phyloP scores from a whole-genome alignment of 257 asterid species.

The Solanum ahanhuiri region DNA sequence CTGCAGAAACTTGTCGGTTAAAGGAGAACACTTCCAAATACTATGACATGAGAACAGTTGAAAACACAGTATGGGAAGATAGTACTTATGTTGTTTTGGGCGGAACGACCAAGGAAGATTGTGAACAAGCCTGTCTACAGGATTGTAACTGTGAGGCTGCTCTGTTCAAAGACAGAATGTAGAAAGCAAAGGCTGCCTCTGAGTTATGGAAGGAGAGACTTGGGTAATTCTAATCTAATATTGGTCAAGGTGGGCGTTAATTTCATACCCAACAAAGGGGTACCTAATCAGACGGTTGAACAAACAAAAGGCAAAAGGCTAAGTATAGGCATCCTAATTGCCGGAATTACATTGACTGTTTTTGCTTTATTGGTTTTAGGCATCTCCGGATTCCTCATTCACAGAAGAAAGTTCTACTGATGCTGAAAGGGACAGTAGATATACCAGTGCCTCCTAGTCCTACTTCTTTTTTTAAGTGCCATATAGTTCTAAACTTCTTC shows the following conservation, averaged over 20 bases:
- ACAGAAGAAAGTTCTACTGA: constrained; percentile 25
- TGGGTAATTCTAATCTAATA: constrained; percentile 2
- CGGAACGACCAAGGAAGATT: constrained; percentile 8
- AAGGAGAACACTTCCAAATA: too few species aligned
- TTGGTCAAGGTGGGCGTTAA: constrained; percentile 15
- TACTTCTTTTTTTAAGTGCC: constrained; percentile 19
- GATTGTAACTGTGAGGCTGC: constrained; percentile 50
- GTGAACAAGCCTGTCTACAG: constrained; percentile 24
- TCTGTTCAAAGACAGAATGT: constrained; percentile 17
- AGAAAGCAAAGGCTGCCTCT: constrained; percentile 41
- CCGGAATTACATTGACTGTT: constrained; percentile 7
- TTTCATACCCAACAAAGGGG: neutral
- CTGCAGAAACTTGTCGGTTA: too few species aligned
- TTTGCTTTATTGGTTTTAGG: constrained; percentile 13
- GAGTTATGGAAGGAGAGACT: constrained; percentile 18
- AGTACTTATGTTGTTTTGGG: neutral
- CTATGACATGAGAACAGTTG: constrained; percentile 2
- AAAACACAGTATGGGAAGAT: constrained; percentile 19
- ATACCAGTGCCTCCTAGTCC: constrained; percentile 46
- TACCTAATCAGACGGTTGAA: neutral
- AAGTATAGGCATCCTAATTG: constrained; percentile 7
- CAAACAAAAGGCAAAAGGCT: neutral
- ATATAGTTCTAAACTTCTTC: neutral
- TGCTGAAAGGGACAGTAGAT: constrained; percentile 49
- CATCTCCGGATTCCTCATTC: constrained; percentile 2